phyloP scores from a whole-genome alignment of 768 basidiomycete genomes.

The Rhodotorula babjevae region DNA sequence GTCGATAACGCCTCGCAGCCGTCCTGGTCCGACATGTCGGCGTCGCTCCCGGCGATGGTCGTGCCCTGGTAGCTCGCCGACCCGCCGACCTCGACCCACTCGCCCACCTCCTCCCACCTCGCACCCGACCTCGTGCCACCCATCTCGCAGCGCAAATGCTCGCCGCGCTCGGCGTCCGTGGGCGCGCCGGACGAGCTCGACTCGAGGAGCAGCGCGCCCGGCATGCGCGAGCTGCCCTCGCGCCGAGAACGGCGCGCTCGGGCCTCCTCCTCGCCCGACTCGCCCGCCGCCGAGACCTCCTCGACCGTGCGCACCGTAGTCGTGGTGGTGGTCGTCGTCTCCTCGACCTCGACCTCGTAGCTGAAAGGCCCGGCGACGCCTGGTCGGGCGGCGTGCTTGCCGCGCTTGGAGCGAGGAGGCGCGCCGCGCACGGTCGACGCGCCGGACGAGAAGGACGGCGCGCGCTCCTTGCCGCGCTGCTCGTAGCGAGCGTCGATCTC shows the following conservation, averaged over 20 bases:
- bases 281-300: background rate
- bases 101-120: conserved; percentile 25
- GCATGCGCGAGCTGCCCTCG: background rate
- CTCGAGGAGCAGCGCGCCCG: background rate
- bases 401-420: background rate
- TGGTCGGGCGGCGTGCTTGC: background rate
- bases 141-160: background rate
- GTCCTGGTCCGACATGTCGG: too few relatives aligned
- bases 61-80: background rate
- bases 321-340: conserved; percentile 39
- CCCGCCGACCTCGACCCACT: conserved; percentile 46
- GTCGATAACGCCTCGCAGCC: too few relatives aligned
- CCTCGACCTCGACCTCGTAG: conserved; percentile 42
- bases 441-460: background rate
- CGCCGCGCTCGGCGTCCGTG: background rate
- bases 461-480: background rate
- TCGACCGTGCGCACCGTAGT: conserved; percentile 18
- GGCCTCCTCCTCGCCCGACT: background rate
- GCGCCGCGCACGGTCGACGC: background rate
- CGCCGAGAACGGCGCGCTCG: background rate
- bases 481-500: conserved; percentile 10
- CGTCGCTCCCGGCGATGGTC: background rate
- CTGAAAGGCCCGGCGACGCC: background rate
- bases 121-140: background rate
- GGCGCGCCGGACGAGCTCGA: too few relatives aligned